Conservation (phyloP, 2,329 filamentous ascomycete species). For the Talaromyces albobiverticillius region DNA sequence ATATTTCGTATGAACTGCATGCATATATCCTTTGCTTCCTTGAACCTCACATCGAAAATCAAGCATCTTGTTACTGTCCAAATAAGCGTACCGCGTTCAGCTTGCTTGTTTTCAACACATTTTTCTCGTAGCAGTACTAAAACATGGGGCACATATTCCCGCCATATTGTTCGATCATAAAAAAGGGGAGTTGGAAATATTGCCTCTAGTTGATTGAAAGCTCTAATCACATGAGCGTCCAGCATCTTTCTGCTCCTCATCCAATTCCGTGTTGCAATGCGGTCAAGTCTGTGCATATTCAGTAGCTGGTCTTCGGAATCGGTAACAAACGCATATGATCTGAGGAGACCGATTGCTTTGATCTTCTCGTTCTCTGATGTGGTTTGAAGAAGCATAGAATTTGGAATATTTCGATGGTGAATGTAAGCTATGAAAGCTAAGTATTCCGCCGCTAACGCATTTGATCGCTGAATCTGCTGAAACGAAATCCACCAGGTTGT, state of each 20-base stretch:
- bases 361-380: conserved; percentile 15
- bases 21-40: neutral
- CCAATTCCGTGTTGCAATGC: conserved; percentile 34
- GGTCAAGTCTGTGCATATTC: conserved; percentile 31
- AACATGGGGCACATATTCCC: conserved; percentile 29
- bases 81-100: neutral
- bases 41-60: conserved; percentile 4
- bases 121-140: conserved; percentile 1
- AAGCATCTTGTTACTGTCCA: neutral
- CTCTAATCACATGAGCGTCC: conserved; percentile 16
- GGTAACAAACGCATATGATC: conserved; percentile 31
- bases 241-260: conserved; percentile 21
- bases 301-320: conserved; percentile 3
- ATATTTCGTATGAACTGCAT: too few relatives aligned
- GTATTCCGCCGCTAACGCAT: conserved; percentile 31
- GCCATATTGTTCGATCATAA: conserved; percentile 19
- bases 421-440: conserved; percentile 34
- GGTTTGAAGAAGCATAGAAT: conserved; percentile 25
- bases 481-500: conserved; percentile 41
- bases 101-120: neutral
- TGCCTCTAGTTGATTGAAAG: conserved; percentile 21
- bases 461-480: conserved; percentile 26
- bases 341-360: conserved; percentile 31
- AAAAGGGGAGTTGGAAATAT: neutral
- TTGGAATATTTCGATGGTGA: conserved; percentile 26